phyloP scores from a whole-genome alignment of 148 eudicot species.

The Spergularia marina region DNA sequence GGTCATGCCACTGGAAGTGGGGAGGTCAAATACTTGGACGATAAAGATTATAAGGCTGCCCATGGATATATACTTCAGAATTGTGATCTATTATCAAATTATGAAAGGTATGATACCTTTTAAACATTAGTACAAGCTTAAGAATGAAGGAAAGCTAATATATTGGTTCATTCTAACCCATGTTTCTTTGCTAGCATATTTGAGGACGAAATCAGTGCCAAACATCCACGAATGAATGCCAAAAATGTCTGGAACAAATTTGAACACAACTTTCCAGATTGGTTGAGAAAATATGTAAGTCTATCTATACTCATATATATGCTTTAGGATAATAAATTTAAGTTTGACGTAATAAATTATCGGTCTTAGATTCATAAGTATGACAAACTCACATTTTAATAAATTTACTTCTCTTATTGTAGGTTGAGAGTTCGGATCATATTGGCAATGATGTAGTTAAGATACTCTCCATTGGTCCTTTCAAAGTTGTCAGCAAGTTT shows the following conservation, averaged over 20 bases:
- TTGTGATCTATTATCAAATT: not conserved
- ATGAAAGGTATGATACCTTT: slow-evolving; percentile 7
- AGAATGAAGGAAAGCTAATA: not conserved
- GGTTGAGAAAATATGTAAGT: slow-evolving; percentile 13
- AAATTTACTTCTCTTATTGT: not conserved
- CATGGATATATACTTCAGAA: slow-evolving; percentile 13
- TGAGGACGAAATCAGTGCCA: not conserved
- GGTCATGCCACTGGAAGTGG: not conserved
- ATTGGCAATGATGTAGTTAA: not conserved
- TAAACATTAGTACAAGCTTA: not conserved
- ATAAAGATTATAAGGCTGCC: not conserved
- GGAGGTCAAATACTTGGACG: not conserved
- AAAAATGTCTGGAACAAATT: slow-evolving; percentile 7
- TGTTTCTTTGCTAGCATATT: not conserved
- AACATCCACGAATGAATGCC: not conserved
- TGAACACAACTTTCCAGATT: not conserved
- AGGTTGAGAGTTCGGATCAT: not conserved
- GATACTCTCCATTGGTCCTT: not conserved
- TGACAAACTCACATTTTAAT: not conserved
- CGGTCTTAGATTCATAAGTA: too few relatives aligned
- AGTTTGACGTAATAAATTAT: too few relatives aligned
- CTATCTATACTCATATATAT: not conserved
- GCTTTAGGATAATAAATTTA: not conserved
- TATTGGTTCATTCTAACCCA: not conserved
- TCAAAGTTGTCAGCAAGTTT: not conserved